Percentiles rank a stretch among this genome's conserved stretches.
phyloP scores from a whole-genome alignment of 331 rosid genomes.

The Malus hybrid region DNA sequence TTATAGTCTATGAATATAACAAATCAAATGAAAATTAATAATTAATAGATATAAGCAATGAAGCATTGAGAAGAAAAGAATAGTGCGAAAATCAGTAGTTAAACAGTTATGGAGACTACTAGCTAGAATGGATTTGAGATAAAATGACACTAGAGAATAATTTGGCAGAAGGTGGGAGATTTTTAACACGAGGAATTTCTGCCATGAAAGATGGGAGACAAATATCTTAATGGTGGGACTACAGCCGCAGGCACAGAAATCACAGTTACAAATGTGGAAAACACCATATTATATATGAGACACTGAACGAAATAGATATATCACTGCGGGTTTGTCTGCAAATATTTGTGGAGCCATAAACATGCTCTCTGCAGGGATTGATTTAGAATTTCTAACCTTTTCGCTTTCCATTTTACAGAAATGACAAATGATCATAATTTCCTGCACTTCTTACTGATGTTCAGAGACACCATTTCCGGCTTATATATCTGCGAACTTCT shows the following conservation, averaged over 20 bases:
- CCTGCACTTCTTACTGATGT: too few relatives aligned
- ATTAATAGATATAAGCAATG: too few relatives aligned
- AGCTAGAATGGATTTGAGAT: not conserved
- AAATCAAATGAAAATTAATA: too few relatives aligned
- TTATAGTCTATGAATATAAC: too few relatives aligned
- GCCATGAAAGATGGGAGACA: not conserved
- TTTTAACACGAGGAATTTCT: not conserved
- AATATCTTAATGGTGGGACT: not conserved
- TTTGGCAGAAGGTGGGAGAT: not conserved
- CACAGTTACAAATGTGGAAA: not conserved
- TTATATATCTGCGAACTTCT: too few relatives aligned
- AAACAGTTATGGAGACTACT: not conserved
- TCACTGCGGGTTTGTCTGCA: not conserved
- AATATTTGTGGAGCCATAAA: not conserved
- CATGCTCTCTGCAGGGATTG: too few relatives aligned
- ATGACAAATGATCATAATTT: too few relatives aligned
- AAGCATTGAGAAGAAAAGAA: too few relatives aligned
- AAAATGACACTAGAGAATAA: not conserved
- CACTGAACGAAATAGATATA: too few relatives aligned
- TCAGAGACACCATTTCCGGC: too few relatives aligned
- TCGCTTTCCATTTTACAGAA: too few relatives aligned
- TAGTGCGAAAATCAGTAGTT: not conserved
- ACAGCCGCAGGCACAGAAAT: not conserved
- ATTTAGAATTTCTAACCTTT: too few relatives aligned
- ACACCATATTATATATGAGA: not conserved